Conservation (phyloP, 371 early-diverging fungal species). For the Saksenaea oblongispora region DNA sequence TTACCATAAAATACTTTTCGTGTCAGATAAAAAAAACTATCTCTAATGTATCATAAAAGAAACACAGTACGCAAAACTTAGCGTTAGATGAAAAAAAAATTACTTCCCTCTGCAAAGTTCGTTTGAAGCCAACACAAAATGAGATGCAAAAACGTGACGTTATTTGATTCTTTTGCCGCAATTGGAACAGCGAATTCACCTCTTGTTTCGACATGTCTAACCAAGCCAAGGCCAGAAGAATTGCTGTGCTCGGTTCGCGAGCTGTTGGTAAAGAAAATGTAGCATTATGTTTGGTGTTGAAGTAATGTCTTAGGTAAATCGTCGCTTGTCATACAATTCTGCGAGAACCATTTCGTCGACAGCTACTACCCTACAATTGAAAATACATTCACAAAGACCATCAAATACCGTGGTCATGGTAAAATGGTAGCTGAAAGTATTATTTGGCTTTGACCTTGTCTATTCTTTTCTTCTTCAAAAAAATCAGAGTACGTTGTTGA, state of each 20-base stretch:
- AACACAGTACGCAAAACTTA: no score
- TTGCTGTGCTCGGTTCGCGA: conserved; percentile 80
- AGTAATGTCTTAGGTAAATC: conserved; percentile 71
- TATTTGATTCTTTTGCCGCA: neutral
- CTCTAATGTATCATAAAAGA: no score
- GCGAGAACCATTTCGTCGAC: conserved; percentile 90
- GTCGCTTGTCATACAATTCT: conserved; percentile 91
- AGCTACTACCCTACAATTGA: conserved; percentile 96
- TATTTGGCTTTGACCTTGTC: neutral
- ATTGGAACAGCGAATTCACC: neutral
- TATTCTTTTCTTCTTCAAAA: neutral
- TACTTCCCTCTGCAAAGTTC: no score
- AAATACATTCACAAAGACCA: conserved; percentile 85
- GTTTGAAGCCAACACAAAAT: no score
- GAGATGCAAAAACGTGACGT: conserved; percentile 1
- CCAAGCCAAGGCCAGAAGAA: conserved; percentile 59
- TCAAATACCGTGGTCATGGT: conserved; percentile 77
- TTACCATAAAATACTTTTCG: no score
- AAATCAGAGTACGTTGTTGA: conserved; percentile 85
- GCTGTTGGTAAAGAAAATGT: conserved; percentile 73
- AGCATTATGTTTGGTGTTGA: neutral
- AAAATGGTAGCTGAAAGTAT: neutral
- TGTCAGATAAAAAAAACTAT: no score
- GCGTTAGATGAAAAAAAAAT: no score
- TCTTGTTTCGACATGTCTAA: conserved; percentile 13